These are phyloP conservation scores for Plectosphaerella cucumerina DNA, from an alignment of 2,329 filamentous ascomycete genomes.

Conservation along the genomic window DNA sequence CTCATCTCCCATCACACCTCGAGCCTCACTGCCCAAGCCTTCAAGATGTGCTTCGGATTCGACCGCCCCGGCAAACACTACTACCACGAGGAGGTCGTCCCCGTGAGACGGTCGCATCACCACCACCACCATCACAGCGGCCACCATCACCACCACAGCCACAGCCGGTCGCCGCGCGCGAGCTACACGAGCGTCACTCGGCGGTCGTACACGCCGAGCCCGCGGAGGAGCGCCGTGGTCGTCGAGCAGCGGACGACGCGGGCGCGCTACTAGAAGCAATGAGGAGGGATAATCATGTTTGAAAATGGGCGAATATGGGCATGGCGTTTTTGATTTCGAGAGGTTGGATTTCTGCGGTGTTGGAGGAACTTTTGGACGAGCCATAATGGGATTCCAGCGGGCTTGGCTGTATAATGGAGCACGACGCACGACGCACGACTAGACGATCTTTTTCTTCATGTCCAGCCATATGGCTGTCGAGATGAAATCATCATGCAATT, in stretches of 20 bases:
- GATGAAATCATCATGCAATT: no score
- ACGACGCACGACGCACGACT: no score
- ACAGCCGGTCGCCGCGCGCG: conserved; percentile 31
- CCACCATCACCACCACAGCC: conserved; percentile 27
- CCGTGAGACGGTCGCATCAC: conserved; percentile 33
- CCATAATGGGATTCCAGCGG: no score
- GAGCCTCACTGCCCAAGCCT: conserved; percentile 1
- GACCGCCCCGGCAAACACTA: conserved; percentile 42
- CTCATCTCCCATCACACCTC: neutral
- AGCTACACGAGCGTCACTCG: conserved; percentile 37
- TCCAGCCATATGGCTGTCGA: no score
- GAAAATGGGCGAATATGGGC: neutral
- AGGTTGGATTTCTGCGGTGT: no score
- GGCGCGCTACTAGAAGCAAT: conserved; percentile 19
- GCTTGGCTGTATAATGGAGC: no score
- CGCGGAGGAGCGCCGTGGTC: conserved; percentile 34
- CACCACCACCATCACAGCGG: conserved; percentile 28
- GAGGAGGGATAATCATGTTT: neutral
- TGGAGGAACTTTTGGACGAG: no score
- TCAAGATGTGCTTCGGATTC: conserved; percentile 45
- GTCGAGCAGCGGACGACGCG: conserved; percentile 36
- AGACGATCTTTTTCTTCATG: no score
- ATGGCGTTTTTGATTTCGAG: no score
- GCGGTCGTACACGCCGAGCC: conserved; percentile 32
- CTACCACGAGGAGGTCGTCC: conserved; percentile 51